Percentiles rank a stretch among this genome's conserved stretches.
Evolutionary conservation across 2,329 filamentous ascomycete species (phyloP).

Genomic region (Annulohypoxylon truncatum): DNA sequence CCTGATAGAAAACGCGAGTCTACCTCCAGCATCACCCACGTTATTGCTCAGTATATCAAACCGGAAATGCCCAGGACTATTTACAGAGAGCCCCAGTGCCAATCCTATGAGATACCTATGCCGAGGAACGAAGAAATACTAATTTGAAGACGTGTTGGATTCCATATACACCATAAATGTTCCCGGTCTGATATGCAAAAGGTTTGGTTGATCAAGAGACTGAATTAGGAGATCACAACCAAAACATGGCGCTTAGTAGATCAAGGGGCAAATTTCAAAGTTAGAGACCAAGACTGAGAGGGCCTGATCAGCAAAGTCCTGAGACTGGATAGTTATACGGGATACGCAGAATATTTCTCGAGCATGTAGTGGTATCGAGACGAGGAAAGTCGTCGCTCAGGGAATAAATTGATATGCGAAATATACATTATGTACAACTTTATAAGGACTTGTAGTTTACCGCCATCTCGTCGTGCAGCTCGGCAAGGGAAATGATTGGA

Average conservation of each 20-base stretch:
- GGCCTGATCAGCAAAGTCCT: neutral
- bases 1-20: neutral
- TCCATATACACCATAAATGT: neutral
- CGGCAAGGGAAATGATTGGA: conserved; percentile 32
- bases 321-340: too few species aligned
- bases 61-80: conserved; percentile 21
- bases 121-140: neutral
- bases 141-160: neutral
- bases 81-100: neutral
- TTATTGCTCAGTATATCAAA: conserved; percentile 18
- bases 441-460: conserved; percentile 26
- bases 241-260: too few species aligned
- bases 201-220: too few species aligned
- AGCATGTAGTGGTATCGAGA: too few species aligned
- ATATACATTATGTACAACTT: neutral
- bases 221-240: too few species aligned
- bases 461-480: conserved; percentile 26
- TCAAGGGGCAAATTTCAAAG: neutral
- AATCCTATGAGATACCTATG: neutral
- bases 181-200: too few species aligned
- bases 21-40: conserved; percentile 2
- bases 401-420: neutral
- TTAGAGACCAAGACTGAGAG: neutral
- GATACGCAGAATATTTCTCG: too few species aligned
- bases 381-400: too few species aligned